Percentiles rank a stretch among this genome's conserved stretches.
Conservation (phyloP, 495 filamentous ascomycete species). For the Physcia stellaris region DNA sequence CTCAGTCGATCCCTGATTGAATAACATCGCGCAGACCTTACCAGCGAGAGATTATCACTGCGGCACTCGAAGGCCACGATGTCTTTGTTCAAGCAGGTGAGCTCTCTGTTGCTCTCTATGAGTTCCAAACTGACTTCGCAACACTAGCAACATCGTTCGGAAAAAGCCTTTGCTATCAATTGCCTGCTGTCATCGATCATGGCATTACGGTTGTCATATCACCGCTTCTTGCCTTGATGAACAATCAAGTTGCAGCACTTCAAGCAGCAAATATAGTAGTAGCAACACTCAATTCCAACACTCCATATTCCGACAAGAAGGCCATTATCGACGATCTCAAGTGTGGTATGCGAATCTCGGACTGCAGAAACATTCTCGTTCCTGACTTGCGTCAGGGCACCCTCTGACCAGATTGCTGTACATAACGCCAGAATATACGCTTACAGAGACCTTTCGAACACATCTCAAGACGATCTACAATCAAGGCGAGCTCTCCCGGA, state of each 20-base stretch:
- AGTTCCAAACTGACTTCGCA: background rate
- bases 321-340: constrained; percentile 65
- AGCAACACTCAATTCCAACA: constrained; percentile 76
- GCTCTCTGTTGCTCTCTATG: background rate
- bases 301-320: constrained; percentile 44
- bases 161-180: constrained; percentile 88
- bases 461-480: constrained; percentile 58
- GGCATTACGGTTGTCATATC: constrained; percentile 89
- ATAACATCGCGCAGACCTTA: constrained; percentile 43
- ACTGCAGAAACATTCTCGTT: no score
- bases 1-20: constrained; percentile 4
- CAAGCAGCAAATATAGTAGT: constrained; percentile 61
- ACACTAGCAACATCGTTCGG: constrained; percentile 73
- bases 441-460: constrained; percentile 62
- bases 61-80: constrained; percentile 72
- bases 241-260: constrained; percentile 81
- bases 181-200: constrained; percentile 76
- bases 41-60: constrained; percentile 75
- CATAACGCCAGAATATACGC: constrained; percentile 84
- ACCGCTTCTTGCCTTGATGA: constrained; percentile 84
- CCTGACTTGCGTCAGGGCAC: no score
- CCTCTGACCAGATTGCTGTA: constrained; percentile 75
- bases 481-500: constrained; percentile 68
- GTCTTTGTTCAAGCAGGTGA: constrained; percentile 71
- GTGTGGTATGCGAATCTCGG: constrained; percentile 41